Percentiles rank a stretch among this genome's conserved stretches.
Conservation (phyloP, 202 grass and related monocot genomes). For the Carex arenaria region DNA sequence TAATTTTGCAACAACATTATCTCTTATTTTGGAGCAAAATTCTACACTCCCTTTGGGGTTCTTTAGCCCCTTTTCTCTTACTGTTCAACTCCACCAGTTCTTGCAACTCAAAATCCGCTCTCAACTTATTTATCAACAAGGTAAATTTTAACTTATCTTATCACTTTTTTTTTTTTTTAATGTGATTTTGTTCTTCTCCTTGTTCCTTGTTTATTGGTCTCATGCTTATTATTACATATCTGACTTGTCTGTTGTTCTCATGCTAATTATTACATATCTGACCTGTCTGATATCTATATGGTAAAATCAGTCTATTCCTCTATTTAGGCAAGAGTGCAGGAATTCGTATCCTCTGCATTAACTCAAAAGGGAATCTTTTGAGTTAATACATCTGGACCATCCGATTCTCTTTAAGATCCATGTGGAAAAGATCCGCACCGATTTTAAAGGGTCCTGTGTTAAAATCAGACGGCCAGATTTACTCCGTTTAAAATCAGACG, state of each 20-base stretch:
- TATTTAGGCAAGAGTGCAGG: background rate
- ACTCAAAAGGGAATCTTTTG: too few species aligned
- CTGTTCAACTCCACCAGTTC: conserved; percentile 33
- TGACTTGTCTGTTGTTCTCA: background rate
- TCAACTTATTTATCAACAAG: conserved; percentile 18
- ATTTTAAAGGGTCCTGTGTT: too few species aligned
- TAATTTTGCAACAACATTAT: conserved; percentile 39
- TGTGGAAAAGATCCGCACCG: too few species aligned
- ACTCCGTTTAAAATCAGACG: too few species aligned
- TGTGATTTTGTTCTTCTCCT: background rate
- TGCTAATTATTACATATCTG: background rate
- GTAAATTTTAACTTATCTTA: background rate
- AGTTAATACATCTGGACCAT: too few species aligned
- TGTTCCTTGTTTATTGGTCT: background rate
- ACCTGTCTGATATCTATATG: background rate
- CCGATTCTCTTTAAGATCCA: too few species aligned
- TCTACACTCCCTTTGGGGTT: conserved; percentile 1
- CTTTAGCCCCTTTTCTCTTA: conserved; percentile 32
- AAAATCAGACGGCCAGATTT: too few species aligned
- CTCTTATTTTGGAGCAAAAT: conserved; percentile 29
- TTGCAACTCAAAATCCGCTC: conserved; percentile 27
- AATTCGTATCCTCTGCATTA: too few species aligned
- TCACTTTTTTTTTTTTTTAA: background rate
- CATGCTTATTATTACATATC: background rate
- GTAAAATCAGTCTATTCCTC: background rate